These are phyloP conservation scores for Nectriaceae sp. DNA, from an alignment of 2,329 filamentous ascomycete species.

Conservation along the genomic window DNA sequence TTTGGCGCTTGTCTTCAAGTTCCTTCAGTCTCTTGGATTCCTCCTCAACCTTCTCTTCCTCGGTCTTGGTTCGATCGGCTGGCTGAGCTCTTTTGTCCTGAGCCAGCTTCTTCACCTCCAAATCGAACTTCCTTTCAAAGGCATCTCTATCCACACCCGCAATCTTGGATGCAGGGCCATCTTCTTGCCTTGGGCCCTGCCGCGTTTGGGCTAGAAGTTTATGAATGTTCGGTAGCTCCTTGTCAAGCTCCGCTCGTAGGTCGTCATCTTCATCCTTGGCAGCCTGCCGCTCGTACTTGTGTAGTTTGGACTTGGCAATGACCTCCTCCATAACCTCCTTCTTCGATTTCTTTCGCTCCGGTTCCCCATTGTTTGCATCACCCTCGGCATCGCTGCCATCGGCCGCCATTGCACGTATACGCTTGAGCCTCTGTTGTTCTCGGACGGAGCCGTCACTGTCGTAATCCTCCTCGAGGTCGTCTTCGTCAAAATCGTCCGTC, in stretches of 20 bases:
- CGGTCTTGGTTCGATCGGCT: slow-evolving; percentile 85
- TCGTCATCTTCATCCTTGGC: slow-evolving; percentile 94
- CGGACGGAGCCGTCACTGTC: slow-evolving; percentile 60
- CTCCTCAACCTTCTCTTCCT: slow-evolving; percentile 79
- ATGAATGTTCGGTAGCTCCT: slow-evolving; percentile 77
- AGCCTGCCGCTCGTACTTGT: slow-evolving; percentile 93
- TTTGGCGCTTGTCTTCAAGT: slow-evolving; percentile 79
- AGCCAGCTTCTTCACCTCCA: slow-evolving; percentile 77
- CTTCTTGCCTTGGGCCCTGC: slow-evolving; percentile 40
- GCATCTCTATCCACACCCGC: slow-evolving; percentile 63
- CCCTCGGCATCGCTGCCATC: slow-evolving; percentile 52
- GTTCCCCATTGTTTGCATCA: slow-evolving; percentile 56
- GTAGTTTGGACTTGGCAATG: slow-evolving; percentile 92
- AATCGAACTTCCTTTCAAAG: slow-evolving; percentile 86
- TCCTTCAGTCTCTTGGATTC: slow-evolving; percentile 76
- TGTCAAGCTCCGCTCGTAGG: slow-evolving; percentile 78
- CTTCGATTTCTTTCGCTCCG: slow-evolving; percentile 89
- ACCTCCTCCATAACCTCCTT: slow-evolving; percentile 98
- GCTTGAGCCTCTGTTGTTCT: slow-evolving; percentile 57
- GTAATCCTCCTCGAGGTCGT: slow-evolving; percentile 64
- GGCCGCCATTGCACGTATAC: slow-evolving; percentile 48
- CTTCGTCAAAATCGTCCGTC: slow-evolving; percentile 78
- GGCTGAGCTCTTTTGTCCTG: slow-evolving; percentile 84
- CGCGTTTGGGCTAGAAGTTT: slow-evolving; percentile 61
- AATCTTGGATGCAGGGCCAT: slow-evolving; percentile 32